Evolutionary conservation across 2,329 filamentous ascomycete genomes (phyloP), one percentile per base, ranked within the genome.

Genomic region (Hymenotorrendiella dingleyae): DNA sequence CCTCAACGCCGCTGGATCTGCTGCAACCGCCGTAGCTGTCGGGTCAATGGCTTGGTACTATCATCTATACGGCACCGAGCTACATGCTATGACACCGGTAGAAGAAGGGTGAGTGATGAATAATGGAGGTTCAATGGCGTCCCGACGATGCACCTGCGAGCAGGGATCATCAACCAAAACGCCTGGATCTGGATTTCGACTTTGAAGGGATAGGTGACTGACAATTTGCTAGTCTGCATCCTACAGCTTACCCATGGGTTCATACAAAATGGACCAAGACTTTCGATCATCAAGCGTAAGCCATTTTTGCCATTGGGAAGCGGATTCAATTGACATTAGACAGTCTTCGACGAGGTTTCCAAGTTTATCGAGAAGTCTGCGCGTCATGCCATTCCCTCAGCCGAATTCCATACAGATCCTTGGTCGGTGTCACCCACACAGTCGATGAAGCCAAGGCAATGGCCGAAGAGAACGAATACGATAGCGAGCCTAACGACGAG

Each of bases 291-390:
- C 83, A 86, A 71, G 84, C 89, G 86, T 95, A 83, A 84, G 88
- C n/a, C n/a, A n/a, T 73, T 29, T 17, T 32, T 44, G 26, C 38
- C 42, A 36, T 47, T 40, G 7, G 11, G 48, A 50, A 33, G 47
- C n/a, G 46, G 46, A 43, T 40, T 54, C 41, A 46, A 51, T 45
- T 53, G 30, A 58, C 45, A 53, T 44, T 48, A 50, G 53, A 53
- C 54, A 95, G 90, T 61, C 89, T 98, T 56, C 93, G 93, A 68
- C 90, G 93, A 74, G 93, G 93, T 71, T 98, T 97, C 82, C 90
- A 95, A 73, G 93, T 98, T 65, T 98, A 98, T 78, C 88, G 84
- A 59, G 93, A 98, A 73, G 93, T 98, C 63, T 98, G 93, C 78
- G 82, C 90, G 50, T 88, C 88, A 60, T 98, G 93, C 80, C 93